Base-by-base conservation (phyloP, 352 stramenopile species). In the Phytophthora sansomeana region DNA sequence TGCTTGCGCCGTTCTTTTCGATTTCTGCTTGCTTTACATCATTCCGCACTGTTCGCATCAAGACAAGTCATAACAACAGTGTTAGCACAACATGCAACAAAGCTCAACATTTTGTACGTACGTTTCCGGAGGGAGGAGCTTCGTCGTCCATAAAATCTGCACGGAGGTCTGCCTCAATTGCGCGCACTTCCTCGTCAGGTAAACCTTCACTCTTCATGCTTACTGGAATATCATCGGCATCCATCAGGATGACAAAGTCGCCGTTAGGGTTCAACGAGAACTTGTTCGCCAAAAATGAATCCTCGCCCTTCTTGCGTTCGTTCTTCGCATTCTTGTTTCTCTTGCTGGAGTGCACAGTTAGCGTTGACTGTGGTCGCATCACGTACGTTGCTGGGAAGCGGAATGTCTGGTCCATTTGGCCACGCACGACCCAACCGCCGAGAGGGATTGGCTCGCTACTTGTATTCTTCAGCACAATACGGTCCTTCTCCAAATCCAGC, bases 331-430 rank as follows among this genome's bases (percentile, higher is more conserved):
- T 87, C 64, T 89, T 87, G 74, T 91, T 91, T 70, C 84, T 80
- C 71, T 91, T 91, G 60, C 78, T 90, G 13, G 84, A 95, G 66
- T 90, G 75, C 49, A 95, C 87, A 6, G 83, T 92, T 60, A 92
- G 71, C 49, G 84, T 90, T 33, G 78, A 80, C 30, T 89, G 80
- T 13, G 83, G 83, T 8, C 78, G 70, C 73, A 95, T 91, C 36
- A 82, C 69, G 69, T 93, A 93, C 11, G 72, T 83, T 44, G 51
- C 67, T 13, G 85, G 85, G 68, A 93, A 90, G 11, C 80, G 80
- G 67, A 93, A 93, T 29, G 84, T 82, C 47, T 91, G 85, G 61
- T 85, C 80, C 38, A 76, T 73, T 21, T 77, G 77, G 5, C 80
- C 82, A 51, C 80, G 81, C 14, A 95, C 85, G 54, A 84, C 75